These are phyloP conservation scores for Penicillium daleae DNA, from an alignment of 495 filamentous ascomycete species.

Conservation along the genomic window DNA sequence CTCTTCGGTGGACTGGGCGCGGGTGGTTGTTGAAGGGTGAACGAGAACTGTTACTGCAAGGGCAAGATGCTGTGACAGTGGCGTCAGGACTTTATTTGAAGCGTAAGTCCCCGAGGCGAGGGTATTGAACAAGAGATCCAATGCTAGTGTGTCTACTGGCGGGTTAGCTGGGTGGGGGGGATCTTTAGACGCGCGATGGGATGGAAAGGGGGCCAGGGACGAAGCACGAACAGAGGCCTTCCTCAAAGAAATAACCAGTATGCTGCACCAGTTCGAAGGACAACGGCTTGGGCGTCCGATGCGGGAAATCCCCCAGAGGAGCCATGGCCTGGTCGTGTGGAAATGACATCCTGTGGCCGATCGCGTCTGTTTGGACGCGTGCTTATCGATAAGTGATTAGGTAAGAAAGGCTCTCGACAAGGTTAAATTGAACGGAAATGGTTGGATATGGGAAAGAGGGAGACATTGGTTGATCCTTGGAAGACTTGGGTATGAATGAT, in stretches of 20 bases:
- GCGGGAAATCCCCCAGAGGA: conserved; percentile 33
- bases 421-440: neutral
- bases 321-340: conserved; percentile 24
- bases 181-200: neutral
- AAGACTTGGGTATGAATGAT: too few relatives aligned
- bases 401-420: neutral
- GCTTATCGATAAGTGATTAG: conserved; percentile 37
- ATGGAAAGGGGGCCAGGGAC: neutral
- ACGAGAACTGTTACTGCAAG: conserved; percentile 69
- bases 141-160: conserved; percentile 64
- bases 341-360: conserved; percentile 1
- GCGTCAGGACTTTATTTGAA: conserved; percentile 51
- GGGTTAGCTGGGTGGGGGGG: conserved; percentile 15
- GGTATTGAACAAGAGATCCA: conserved; percentile 67
- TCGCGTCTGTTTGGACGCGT: conserved; percentile 22
- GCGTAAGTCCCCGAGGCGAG: conserved; percentile 58
- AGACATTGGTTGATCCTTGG: neutral
- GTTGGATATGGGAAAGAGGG: neutral
- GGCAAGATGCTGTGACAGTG: conserved; percentile 62
- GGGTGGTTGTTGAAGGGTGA: conserved; percentile 71
- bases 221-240: conserved; percentile 63
- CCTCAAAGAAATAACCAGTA: conserved; percentile 74
- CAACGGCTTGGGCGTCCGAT: conserved; percentile 56
- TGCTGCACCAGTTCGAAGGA: conserved; percentile 67
- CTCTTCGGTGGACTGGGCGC: conserved; percentile 55